Conservation (phyloP, 345 rosid species). For the Moricandia arvensis region DNA sequence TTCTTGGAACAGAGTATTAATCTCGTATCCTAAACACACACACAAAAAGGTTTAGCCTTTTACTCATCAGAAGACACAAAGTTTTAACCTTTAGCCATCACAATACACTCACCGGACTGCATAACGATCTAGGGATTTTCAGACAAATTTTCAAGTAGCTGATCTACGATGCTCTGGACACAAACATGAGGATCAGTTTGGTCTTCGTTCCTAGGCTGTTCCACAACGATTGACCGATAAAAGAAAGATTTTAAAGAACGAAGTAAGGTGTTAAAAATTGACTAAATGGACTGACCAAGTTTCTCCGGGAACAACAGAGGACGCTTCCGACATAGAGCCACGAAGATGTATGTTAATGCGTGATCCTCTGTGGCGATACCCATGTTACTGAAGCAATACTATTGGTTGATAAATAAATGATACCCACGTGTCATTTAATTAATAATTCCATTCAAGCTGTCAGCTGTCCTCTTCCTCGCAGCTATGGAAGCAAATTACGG, state of each 20-base stretch:
- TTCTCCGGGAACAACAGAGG: not conserved
- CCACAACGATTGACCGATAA: not conserved
- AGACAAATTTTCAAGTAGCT: not conserved
- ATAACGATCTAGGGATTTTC: conserved; percentile 3
- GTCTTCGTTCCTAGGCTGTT: conserved; percentile 1
- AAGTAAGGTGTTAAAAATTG: conserved; percentile 14
- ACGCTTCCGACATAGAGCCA: conserved; percentile 26
- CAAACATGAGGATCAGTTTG: conserved; percentile 24
- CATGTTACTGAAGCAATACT: not conserved
- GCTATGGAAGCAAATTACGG: not conserved
- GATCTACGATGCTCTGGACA: not conserved
- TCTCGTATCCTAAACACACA: conserved; percentile 53
- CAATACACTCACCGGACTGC: conserved; percentile 31
- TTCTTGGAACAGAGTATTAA: conserved; percentile 51
- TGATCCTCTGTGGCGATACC: not conserved
- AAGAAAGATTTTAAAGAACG: not conserved
- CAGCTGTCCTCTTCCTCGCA: not conserved
- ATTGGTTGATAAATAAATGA: not conserved
- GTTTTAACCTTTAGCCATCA: not conserved
- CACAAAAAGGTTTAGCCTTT: not conserved
- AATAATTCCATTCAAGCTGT: not conserved
- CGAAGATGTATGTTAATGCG: conserved; percentile 20
- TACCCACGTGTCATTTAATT: not conserved
- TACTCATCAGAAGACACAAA: not conserved
- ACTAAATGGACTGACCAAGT: conserved; percentile 25